These are phyloP conservation scores for Arthroderma sp. DNA, from an alignment of 2,329 filamentous ascomycete species.

Conservation along the genomic window DNA sequence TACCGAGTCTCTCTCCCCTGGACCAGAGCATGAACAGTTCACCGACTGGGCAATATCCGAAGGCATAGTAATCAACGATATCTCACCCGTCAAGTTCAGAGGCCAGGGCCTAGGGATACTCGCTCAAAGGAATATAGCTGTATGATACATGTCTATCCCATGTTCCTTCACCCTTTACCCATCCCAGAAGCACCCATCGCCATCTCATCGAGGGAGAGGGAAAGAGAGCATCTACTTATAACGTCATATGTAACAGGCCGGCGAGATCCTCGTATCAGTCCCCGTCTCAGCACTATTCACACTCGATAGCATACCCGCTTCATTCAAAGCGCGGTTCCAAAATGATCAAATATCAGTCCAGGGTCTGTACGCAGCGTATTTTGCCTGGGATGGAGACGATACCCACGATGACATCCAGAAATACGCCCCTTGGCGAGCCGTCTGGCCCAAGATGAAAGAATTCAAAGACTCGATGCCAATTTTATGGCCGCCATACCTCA, in stretches of 20 bases:
- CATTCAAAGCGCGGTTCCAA: constrained; percentile 40
- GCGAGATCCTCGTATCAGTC: constrained; percentile 51
- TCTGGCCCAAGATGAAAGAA: constrained; percentile 49
- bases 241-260: constrained; percentile 31
- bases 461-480: constrained; percentile 47
- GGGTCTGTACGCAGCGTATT: constrained; percentile 56
- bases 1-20: constrained; percentile 10
- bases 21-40: constrained; percentile 39
- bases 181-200: neutral
- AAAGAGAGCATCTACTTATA: neutral
- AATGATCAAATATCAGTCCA: constrained; percentile 48
- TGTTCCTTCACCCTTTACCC: neutral
- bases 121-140: constrained; percentile 53
- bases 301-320: constrained; percentile 44
- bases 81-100: constrained; percentile 53
- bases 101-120: constrained; percentile 68
- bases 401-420: constrained; percentile 36
- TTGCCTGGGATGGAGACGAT: constrained; percentile 28
- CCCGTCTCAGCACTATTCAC: constrained; percentile 52
- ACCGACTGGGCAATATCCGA: constrained; percentile 53
- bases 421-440: constrained; percentile 45
- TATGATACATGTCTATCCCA: constrained; percentile 22
- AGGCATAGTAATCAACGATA: constrained; percentile 54
- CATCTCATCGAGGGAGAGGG: neutral
- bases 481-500: constrained; percentile 36